Percentiles rank a stretch among this genome's conserved stretches.
phyloP scores from a whole-genome alignment of 805 yeast genomes.

The Candida fluviatilis region DNA sequence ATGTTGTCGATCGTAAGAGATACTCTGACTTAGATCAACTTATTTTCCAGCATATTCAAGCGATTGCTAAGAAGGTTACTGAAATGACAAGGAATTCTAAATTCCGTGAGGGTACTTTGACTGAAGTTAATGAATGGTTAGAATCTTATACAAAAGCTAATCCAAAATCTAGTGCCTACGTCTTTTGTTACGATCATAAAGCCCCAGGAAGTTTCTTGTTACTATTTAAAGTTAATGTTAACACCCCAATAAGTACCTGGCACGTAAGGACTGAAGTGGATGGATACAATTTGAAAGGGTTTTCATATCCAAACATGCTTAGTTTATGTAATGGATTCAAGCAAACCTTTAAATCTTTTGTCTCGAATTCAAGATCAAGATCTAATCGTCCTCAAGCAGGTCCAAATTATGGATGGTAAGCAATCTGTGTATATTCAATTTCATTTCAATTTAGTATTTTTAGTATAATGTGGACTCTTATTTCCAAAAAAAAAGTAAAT shows the following conservation, averaged over 20 bases:
- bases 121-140: conserved; percentile 82
- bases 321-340: conserved; percentile 94
- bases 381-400: conserved; percentile 12
- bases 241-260: conserved; percentile 73
- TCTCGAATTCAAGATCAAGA: conserved; percentile 14
- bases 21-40: conserved; percentile 92
- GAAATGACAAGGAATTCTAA: conserved; percentile 85
- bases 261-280: conserved; percentile 86
- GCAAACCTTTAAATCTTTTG: conserved; percentile 44
- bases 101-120: conserved; percentile 73
- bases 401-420: conserved; percentile 2
- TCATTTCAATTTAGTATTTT: neutral
- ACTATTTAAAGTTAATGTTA: conserved; percentile 76
- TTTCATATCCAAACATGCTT: conserved; percentile 84
- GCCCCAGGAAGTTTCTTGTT: conserved; percentile 92
- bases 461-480: neutral
- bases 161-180: conserved; percentile 84
- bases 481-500: neutral
- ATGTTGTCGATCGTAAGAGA: conserved; percentile 61
- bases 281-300: conserved; percentile 76
- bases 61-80: conserved; percentile 75
- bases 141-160: conserved; percentile 88
- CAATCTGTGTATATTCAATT: neutral
- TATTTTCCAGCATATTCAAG: conserved; percentile 80
- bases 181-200: conserved; percentile 84